Conservation (phyloP, 768 basidiomycete genomes). For the Russula virescens region DNA sequence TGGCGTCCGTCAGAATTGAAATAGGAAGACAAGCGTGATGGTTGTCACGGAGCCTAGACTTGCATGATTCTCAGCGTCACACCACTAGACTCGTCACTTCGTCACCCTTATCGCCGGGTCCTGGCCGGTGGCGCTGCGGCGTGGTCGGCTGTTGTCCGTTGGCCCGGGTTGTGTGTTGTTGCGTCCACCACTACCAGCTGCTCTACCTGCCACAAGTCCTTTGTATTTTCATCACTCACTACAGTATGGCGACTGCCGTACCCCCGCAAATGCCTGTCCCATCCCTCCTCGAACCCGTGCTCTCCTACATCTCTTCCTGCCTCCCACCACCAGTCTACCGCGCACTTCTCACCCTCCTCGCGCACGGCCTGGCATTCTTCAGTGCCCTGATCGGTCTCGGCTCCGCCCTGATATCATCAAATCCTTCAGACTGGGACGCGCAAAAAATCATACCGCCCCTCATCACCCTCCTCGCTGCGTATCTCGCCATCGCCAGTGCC, state of each 20-base stretch:
- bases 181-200: not conserved
- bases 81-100: not conserved
- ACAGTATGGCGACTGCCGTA: constrained; percentile 15
- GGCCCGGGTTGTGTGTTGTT: not conserved
- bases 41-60: constrained; percentile 13
- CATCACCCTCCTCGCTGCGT: constrained; percentile 64
- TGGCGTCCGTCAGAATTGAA: constrained; percentile 11
- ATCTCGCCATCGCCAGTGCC: constrained; percentile 68
- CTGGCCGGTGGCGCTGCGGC: constrained; percentile 7
- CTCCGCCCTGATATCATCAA: constrained; percentile 42
- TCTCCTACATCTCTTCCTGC: constrained; percentile 47
- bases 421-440: constrained; percentile 57
- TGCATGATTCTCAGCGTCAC: constrained; percentile 9
- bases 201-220: not conserved
- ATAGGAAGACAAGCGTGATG: constrained; percentile 10
- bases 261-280: constrained; percentile 33
- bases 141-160: not conserved
- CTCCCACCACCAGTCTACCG: constrained; percentile 55
- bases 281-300: constrained; percentile 46
- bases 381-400: constrained; percentile 46
- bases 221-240: no score
- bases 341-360: constrained; percentile 44
- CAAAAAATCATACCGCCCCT: constrained; percentile 68
- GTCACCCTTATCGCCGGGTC: not conserved
- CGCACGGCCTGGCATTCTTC: constrained; percentile 47